Base-by-base conservation (phyloP, 2,329 filamentous ascomycete genomes). In the Stagonosporopsis rhizophila region DNA sequence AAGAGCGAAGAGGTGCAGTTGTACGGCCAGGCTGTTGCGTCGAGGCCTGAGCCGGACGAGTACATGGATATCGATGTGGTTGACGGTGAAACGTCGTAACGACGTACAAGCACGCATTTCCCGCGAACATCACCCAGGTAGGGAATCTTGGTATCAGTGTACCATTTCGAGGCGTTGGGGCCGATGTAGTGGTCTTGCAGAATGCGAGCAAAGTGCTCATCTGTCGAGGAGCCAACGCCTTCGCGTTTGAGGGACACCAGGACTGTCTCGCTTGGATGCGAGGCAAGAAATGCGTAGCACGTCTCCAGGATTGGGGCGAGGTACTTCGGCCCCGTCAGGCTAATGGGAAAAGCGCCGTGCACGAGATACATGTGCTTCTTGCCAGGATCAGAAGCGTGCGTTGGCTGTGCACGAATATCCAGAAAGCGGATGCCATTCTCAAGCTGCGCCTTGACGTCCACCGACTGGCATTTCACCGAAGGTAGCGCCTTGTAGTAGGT, bases 401-500 rank as follows among this genome's bases (percentile, higher is more conserved):
- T 80, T 1, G 87, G 86, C 66, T 90, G 88, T 1, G 97, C 89
- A 47, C 95, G 88, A 60, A 99, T 86, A 74, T 99, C 95, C 64
- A 99, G 87, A 81, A 97, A 98, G 47, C 95, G 91, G 41, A 98
- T 89, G 25, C 95, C 95, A 73, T 96, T 94, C 53, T 87, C 82
- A 25, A 99, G 86, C 77, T 99, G 95, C 49, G 89, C 86, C 44
- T 82, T 81, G 5, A 96, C 83, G 58, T 85, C 82, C 17, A 93
- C 91, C 30, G 90, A 88, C 78, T 99, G 95, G 77, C 95, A 98
- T 35, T 95, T 89, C 34, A 98, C 95, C 1, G 92, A 96, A 1
- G 95, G 95, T 5, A 97, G 84, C 12, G 95, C 93, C 44, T 86
- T 84, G 80, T 96, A 84, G 78, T 86, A 89, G 9, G 93, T 96